Conservation (phyloP, 1,139 yeast species). For the Pichia sp. region DNA sequence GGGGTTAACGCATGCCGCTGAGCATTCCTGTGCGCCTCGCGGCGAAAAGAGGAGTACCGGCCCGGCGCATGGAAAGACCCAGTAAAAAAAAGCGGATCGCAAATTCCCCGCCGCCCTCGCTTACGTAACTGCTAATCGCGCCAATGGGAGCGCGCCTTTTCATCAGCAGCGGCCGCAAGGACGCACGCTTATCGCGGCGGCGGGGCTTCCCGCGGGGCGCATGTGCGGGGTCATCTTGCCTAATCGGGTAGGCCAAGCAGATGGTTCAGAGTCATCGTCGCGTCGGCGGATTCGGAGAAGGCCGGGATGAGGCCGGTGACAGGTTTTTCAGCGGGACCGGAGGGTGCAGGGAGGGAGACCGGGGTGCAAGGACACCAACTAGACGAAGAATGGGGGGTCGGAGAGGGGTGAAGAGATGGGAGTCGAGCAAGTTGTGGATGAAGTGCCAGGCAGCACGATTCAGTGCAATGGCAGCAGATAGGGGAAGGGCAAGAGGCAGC, state of each 20-base stretch:
- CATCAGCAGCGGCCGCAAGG: neutral
- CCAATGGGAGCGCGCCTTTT: neutral
- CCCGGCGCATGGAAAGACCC: too few relatives aligned
- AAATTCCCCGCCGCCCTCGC: neutral
- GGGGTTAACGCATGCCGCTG: neutral
- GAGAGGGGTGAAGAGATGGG: too few relatives aligned
- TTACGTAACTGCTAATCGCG: neutral
- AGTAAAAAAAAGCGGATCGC: too few relatives aligned
- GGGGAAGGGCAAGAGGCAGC: too few relatives aligned
- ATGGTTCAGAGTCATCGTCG: neutral
- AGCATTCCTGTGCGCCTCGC: neutral
- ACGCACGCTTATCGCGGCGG: neutral
- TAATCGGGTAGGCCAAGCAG: neutral
- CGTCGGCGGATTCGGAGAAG: neutral
- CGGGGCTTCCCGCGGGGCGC: neutral
- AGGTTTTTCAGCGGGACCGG: too few relatives aligned
- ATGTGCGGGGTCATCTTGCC: neutral
- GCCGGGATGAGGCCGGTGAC: too few relatives aligned
- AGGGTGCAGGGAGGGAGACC: too few relatives aligned
- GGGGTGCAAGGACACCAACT: too few relatives aligned
- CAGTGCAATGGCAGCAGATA: neutral
- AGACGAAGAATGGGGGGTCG: neutral
- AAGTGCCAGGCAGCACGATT: too few relatives aligned
- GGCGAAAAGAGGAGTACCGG: too few relatives aligned
- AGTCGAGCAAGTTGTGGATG: too few relatives aligned